Percentiles rank a stretch among this genome's conserved stretches.
These are phyloP conservation scores for Calonectria multiphialidica DNA, from an alignment of 2,329 filamentous ascomycete genomes.

Conservation along the genomic window DNA sequence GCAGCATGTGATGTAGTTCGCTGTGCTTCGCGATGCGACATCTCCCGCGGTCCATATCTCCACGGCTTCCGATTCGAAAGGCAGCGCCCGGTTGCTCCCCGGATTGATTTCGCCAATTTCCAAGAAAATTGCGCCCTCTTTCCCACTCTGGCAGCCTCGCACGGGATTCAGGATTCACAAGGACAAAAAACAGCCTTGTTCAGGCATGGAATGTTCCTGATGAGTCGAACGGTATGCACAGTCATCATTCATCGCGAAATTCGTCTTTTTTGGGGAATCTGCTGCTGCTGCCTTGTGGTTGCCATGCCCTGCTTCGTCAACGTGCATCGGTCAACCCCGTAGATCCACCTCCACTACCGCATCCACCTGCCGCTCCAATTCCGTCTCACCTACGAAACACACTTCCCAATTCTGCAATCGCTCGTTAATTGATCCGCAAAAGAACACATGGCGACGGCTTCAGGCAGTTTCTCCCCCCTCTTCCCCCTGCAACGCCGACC, in stretches of 20 bases:
- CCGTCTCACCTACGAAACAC: neutral
- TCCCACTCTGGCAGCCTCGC: neutral
- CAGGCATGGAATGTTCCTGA: neutral
- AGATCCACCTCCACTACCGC: constrained; percentile 17
- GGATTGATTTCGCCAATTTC: neutral
- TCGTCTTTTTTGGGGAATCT: neutral
- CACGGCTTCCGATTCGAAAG: constrained; percentile 18
- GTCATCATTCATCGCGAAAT: neutral
- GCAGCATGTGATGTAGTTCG: constrained; percentile 10
- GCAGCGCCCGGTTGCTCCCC: neutral
- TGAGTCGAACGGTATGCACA: neutral
- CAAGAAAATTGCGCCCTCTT: neutral
- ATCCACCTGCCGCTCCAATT: neutral
- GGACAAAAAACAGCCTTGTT: neutral
- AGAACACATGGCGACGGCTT: neutral
- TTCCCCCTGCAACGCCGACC: neutral
- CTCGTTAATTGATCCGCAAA: neutral
- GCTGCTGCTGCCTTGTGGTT: constrained; percentile 13
- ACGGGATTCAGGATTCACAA: neutral
- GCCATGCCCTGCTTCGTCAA: constrained; percentile 25
- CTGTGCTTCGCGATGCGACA: neutral
- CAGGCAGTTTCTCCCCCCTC: neutral
- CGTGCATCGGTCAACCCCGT: constrained; percentile 43
- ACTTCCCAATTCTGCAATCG: neutral
- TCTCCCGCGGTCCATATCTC: constrained; percentile 3